Evolutionary conservation across 768 basidiomycete genomes (phyloP).

Genomic region (Lentinus tigrinus): DNA sequence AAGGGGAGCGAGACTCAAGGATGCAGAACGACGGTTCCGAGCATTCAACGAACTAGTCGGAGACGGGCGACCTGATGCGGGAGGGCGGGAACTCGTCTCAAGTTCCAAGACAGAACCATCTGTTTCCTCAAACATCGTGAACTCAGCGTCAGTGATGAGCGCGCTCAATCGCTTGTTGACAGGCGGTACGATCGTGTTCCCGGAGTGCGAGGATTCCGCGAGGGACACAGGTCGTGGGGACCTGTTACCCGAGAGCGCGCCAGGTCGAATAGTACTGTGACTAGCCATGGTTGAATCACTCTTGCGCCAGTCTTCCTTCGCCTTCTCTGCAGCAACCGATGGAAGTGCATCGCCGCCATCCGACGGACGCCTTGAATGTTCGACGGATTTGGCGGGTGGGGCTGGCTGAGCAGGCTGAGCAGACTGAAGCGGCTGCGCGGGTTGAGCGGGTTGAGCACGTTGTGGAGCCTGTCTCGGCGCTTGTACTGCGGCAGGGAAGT

Average conservation of each 20-base stretch:
- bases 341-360: neutral
- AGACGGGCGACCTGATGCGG: slow-evolving; percentile 32
- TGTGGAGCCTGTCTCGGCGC: slow-evolving; percentile 30
- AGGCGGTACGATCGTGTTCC: slow-evolving; percentile 63
- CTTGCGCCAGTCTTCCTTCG: slow-evolving; percentile 75
- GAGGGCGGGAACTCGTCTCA: slow-evolving; percentile 6
- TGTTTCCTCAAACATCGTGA: slow-evolving; percentile 64
- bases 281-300: slow-evolving; percentile 78
- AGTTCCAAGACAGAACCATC: slow-evolving; percentile 29
- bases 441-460: too few species aligned
- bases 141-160: slow-evolving; percentile 65
- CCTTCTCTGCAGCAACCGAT: slow-evolving; percentile 4
- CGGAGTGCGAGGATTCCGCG: slow-evolving; percentile 75
- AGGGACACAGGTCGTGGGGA: slow-evolving; percentile 72
- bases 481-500: slow-evolving; percentile 52
- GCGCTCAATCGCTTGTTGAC: slow-evolving; percentile 66
- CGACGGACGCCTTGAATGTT: slow-evolving; percentile 21
- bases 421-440: neutral
- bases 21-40: slow-evolving; percentile 63
- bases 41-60: slow-evolving; percentile 46
- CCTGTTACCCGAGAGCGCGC: slow-evolving; percentile 38
- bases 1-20: slow-evolving; percentile 46
- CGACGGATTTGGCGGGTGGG: slow-evolving; percentile 57
- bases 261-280: slow-evolving; percentile 66
- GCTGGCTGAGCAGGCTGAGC: slow-evolving; percentile 19